Evolutionary conservation across 345 rosid genomes (phyloP).

Genomic region (Pistacia vera): DNA sequence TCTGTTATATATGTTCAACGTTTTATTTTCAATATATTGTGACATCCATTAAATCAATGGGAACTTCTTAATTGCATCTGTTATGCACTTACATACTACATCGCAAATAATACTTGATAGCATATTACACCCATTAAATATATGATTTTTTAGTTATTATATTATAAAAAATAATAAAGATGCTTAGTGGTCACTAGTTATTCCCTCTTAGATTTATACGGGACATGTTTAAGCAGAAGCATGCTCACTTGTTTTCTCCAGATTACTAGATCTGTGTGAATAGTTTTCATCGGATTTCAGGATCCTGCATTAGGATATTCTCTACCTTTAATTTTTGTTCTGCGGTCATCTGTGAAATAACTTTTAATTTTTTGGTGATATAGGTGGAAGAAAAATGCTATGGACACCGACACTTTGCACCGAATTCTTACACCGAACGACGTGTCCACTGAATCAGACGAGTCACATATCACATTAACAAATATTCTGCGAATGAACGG

Average conservation of each 20-base stretch:
- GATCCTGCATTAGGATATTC: not conserved
- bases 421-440: too few relatives aligned
- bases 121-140: too few relatives aligned
- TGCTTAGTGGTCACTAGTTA: not conserved
- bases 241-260: not conserved
- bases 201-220: too few relatives aligned
- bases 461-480: too few relatives aligned
- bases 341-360: constrained; percentile 15
- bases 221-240: not conserved
- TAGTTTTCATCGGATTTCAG: not conserved
- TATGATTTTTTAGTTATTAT: not conserved
- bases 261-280: not conserved
- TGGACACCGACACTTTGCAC: too few relatives aligned
- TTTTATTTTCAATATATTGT: not conserved
- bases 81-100: not conserved
- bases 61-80: not conserved
- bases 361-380: constrained; percentile 21
- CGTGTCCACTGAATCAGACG: too few relatives aligned
- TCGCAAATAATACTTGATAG: not conserved
- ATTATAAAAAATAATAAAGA: not conserved
- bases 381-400: constrained; percentile 68
- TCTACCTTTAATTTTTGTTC: not conserved
- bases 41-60: not conserved
- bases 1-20: not conserved
- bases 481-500: too few relatives aligned